Evolutionary conservation across 176 grass and related monocot genomes (phyloP).

Genomic region (Saccharum spontaneum): DNA sequence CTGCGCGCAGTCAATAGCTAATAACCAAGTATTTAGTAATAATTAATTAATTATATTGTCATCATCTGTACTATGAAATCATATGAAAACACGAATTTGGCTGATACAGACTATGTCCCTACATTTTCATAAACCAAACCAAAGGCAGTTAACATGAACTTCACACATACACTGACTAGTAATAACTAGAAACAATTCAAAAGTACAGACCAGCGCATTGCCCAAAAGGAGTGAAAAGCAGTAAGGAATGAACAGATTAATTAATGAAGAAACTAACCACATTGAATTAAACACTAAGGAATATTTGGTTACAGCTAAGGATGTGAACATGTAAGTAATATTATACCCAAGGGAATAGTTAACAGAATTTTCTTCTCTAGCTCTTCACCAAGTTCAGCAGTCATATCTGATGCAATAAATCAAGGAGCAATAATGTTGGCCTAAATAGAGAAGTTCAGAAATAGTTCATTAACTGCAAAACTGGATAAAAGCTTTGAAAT

Average conservation of each 20-base stretch:
- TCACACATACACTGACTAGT: not conserved
- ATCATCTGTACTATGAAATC: not conserved
- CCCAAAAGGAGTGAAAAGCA: not conserved
- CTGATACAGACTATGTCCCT: not conserved
- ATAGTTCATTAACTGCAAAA: constrained; percentile 28
- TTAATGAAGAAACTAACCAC: not conserved
- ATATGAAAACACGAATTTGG: not conserved
- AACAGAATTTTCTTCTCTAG: constrained; percentile 91
- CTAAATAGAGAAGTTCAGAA: constrained; percentile 29
- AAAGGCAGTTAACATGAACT: not conserved
- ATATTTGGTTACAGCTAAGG: not conserved
- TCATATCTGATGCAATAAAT: constrained; percentile 96
- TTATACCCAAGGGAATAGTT: constrained; percentile 80
- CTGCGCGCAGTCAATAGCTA: not conserved
- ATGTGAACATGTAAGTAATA: not conserved
- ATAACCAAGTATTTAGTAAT: not conserved
- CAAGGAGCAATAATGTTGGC: constrained; percentile 92
- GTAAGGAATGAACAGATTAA: not conserved
- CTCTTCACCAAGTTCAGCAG: constrained; percentile 78
- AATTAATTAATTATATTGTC: not conserved
- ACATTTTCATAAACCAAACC: not conserved
- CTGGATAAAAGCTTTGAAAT: constrained; percentile 7
- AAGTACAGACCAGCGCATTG: not conserved
- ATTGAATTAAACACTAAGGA: not conserved
- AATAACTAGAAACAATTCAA: not conserved